A percentile compares a stretch with the other conserved stretches of the same genome.
Evolutionary conservation across 2,329 filamentous ascomycete genomes (phyloP).

Genomic region (Cladophialophora exuberans): DNA sequence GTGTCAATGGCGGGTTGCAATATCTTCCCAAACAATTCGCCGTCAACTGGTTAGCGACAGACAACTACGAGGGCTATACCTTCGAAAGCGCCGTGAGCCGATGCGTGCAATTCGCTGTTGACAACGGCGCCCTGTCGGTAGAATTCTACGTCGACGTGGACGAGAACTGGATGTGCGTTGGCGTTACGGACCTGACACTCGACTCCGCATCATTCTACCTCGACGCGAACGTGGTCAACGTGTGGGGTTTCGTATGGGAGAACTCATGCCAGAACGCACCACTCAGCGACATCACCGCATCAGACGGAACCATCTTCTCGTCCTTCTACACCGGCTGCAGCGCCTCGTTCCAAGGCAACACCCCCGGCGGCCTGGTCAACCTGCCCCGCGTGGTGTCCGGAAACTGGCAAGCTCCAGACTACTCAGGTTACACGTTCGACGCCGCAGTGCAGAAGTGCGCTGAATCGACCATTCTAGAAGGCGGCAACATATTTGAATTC

Average conservation of each 20-base stretch:
- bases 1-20: background rate
- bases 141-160: slow-evolving; percentile 12
- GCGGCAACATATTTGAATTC: slow-evolving; percentile 9
- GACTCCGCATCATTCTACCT: slow-evolving; percentile 2
- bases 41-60: background rate
- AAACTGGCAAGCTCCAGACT: slow-evolving; percentile 8
- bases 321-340: slow-evolving; percentile 14
- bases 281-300: slow-evolving; percentile 3
- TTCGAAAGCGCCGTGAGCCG: slow-evolving; percentile 7
- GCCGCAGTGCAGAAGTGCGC: slow-evolving; percentile 2
- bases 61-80: slow-evolving; percentile 1
- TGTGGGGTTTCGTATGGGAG: slow-evolving; percentile 12
- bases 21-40: slow-evolving; percentile 11
- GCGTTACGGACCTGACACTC: slow-evolving; percentile 1
- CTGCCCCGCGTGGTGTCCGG: slow-evolving; percentile 11
- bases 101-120: slow-evolving; percentile 7
- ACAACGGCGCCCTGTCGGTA: slow-evolving; percentile 1
- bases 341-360: slow-evolving; percentile 11
- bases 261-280: slow-evolving; percentile 11
- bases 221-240: slow-evolving; percentile 4
- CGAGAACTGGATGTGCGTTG: slow-evolving; percentile 11
- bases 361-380: slow-evolving; percentile 4
- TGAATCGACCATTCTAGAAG: slow-evolving; percentile 1
- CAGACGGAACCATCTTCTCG: slow-evolving; percentile 8
- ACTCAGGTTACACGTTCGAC: slow-evolving; percentile 7